phyloP scores from a whole-genome alignment of 805 yeast genomes.

The Ogataea sp. region DNA sequence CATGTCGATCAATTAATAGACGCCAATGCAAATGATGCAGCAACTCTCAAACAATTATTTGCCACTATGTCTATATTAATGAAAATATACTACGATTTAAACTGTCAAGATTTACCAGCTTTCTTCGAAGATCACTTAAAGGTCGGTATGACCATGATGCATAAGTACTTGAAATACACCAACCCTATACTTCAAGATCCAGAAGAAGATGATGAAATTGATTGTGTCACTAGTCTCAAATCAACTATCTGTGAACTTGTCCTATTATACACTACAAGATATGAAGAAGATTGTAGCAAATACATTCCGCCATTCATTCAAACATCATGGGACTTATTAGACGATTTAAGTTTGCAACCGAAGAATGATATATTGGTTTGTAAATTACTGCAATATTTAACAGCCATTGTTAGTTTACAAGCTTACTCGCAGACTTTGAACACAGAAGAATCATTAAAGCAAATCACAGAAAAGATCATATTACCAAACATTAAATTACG shows the following conservation, averaged over 20 bases:
- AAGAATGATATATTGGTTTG: constrained; percentile 83
- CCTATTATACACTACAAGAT: constrained; percentile 80
- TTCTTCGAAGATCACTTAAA: constrained; percentile 88
- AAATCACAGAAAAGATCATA: constrained; percentile 73
- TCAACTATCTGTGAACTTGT: constrained; percentile 79
- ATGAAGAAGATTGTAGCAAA: constrained; percentile 85
- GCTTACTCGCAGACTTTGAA: constrained; percentile 60
- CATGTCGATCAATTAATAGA: constrained; percentile 62
- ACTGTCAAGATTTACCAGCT: constrained; percentile 97
- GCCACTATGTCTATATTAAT: constrained; percentile 64
- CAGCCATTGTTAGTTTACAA: constrained; percentile 69
- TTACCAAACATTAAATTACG: constrained; percentile 84
- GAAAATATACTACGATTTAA: constrained; percentile 85
- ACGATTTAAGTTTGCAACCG: constrained; percentile 55
- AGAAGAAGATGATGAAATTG: constrained; percentile 61
- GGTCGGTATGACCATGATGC: constrained; percentile 71
- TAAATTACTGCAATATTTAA: constrained; percentile 70
- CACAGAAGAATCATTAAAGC: constrained; percentile 53
- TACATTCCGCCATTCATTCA: constrained; percentile 72
- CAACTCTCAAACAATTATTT: constrained; percentile 46
- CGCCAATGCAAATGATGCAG: constrained; percentile 33
- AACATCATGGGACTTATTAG: constrained; percentile 72
- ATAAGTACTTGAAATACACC: constrained; percentile 64
- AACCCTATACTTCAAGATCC: constrained; percentile 48
- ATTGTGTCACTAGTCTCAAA: constrained; percentile 62